Percentiles rank a stretch among this genome's conserved stretches.
Evolutionary conservation across 768 basidiomycete species (phyloP).

Genomic region (Suillus discolor): DNA sequence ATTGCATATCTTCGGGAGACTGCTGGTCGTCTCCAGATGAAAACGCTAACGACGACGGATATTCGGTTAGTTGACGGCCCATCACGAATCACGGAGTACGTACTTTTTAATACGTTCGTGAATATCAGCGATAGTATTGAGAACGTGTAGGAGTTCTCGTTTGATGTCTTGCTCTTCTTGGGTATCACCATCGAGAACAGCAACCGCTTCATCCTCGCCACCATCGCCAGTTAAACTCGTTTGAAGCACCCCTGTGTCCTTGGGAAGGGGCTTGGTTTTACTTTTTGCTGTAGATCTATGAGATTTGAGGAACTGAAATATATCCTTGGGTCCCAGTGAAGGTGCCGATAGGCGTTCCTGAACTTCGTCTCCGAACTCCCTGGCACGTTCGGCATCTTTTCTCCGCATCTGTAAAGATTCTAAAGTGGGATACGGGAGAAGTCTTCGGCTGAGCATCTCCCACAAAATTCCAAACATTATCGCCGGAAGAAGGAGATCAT

Average conservation of each 20-base stretch:
- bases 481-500: constrained; percentile 56
- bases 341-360: constrained; percentile 47
- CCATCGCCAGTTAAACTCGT: constrained; percentile 3
- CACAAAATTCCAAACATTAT: constrained; percentile 51
- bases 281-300: constrained; percentile 40
- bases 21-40: constrained; percentile 63
- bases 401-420: constrained; percentile 56
- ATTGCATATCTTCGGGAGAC: constrained; percentile 51
- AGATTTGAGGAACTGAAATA: constrained; percentile 54
- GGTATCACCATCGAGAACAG: constrained; percentile 38
- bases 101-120: constrained; percentile 70
- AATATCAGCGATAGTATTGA: constrained; percentile 57
- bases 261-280: constrained; percentile 31
- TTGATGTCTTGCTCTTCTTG: constrained; percentile 46
- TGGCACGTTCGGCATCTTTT: constrained; percentile 48
- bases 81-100: constrained; percentile 15
- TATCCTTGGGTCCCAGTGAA: constrained; percentile 52
- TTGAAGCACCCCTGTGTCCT: constrained; percentile 6
- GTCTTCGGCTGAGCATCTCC: constrained; percentile 47
- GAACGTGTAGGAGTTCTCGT: constrained; percentile 38
- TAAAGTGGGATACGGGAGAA: constrained; percentile 58
- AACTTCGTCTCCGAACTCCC: constrained; percentile 53
- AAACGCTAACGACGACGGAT: constrained; percentile 44
- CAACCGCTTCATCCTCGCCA: constrained; percentile 19
- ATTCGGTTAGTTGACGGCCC: constrained; percentile 3